Conservation (phyloP, 2,329 filamentous ascomycete genomes). For the Alternaria postmessia region DNA sequence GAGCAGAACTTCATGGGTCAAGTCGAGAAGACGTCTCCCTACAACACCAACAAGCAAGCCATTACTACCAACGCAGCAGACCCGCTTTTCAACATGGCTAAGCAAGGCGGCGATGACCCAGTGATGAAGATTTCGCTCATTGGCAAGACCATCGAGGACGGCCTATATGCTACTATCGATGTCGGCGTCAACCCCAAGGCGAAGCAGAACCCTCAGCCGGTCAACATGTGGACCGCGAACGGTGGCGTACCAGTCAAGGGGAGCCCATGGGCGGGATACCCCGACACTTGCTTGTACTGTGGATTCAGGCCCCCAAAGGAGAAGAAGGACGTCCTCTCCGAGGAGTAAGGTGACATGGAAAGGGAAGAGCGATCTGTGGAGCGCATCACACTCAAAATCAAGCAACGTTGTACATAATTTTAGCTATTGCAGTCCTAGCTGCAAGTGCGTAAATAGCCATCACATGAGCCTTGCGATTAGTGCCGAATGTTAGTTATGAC, state of each 20-base stretch:
- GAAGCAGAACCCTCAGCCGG: constrained; percentile 36
- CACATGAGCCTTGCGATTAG: no score
- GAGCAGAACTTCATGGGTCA: constrained; percentile 65
- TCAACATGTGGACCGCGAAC: constrained; percentile 39
- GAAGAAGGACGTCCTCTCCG: constrained; percentile 17
- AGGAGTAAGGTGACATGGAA: not conserved
- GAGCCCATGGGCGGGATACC: constrained; percentile 40
- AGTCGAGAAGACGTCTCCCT: constrained; percentile 60
- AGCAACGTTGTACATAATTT: not conserved
- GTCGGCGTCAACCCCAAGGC: constrained; percentile 43
- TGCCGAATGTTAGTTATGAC: no score
- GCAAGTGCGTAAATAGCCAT: not conserved
- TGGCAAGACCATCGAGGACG: constrained; percentile 52
- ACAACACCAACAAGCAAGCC: constrained; percentile 53
- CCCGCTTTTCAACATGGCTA: constrained; percentile 55
- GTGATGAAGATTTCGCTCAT: constrained; percentile 66
- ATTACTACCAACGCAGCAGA: constrained; percentile 63
- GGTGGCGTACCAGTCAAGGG: constrained; percentile 37
- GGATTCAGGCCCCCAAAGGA: constrained; percentile 26
- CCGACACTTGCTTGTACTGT: constrained; percentile 35
- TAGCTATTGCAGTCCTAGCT: not conserved
- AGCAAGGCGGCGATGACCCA: constrained; percentile 62
- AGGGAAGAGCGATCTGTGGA: not conserved
- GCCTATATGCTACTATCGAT: constrained; percentile 44
- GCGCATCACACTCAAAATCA: no score